Evolutionary conservation across 345 rosid species (phyloP).

Genomic region (Angophora floribunda): DNA sequence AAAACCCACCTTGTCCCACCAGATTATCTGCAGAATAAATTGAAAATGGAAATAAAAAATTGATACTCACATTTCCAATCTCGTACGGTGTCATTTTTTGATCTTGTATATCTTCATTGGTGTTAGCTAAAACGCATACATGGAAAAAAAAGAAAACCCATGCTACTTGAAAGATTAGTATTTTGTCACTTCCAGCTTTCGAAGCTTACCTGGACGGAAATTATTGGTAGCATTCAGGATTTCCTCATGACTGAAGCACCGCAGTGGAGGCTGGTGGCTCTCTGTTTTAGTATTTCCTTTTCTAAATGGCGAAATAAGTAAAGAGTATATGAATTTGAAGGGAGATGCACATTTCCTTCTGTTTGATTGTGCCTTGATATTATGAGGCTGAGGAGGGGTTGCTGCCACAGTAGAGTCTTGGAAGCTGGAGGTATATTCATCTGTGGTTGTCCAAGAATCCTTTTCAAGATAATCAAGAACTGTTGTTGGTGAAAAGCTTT

Average conservation of each 20-base stretch:
- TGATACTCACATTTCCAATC: neutral
- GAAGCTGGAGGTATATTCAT: constrained; percentile 42
- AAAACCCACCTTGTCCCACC: constrained; percentile 81
- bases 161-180: neutral
- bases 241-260: constrained; percentile 66
- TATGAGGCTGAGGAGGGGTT: constrained; percentile 27
- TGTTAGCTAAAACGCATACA: neutral
- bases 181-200: neutral
- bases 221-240: constrained; percentile 60
- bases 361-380: constrained; percentile 4
- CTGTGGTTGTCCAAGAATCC: constrained; percentile 43
- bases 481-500: constrained; percentile 48
- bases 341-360: constrained; percentile 29
- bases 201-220: constrained; percentile 51
- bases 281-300: constrained; percentile 25
- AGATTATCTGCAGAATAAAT: constrained; percentile 30
- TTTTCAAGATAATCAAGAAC: constrained; percentile 36
- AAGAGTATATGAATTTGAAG: constrained; percentile 35
- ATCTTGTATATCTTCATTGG: neutral
- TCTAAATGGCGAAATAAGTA: constrained; percentile 44
- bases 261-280: constrained; percentile 41
- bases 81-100: neutral
- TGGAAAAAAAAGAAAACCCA: neutral
- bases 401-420: constrained; percentile 34
- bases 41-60: neutral